A percentile compares a stretch with the other conserved stretches of the same genome.
phyloP scores from a whole-genome alignment of 306 rosid genomes.

The Sicyos edulis region DNA sequence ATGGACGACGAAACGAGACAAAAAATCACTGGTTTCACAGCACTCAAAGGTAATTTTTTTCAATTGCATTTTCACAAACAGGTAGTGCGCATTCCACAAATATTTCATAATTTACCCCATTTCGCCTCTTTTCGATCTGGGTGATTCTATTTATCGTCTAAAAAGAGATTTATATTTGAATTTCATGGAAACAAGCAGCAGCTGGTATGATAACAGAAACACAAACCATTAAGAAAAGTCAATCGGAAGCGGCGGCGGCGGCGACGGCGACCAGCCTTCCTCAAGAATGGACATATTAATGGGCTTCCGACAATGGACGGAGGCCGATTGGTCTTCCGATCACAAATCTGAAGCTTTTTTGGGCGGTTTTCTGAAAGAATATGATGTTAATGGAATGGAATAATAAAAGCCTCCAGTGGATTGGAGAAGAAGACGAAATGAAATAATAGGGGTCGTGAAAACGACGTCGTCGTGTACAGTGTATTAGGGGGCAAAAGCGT shows the following conservation, averaged over 20 bases:
- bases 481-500: background rate
- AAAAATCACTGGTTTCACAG: constrained; percentile 34
- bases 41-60: constrained; percentile 37
- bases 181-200: constrained; percentile 24
- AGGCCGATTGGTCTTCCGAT: background rate
- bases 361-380: constrained; percentile 1
- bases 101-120: background rate
- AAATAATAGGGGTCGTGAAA: background rate
- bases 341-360: constrained; percentile 16
- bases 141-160: background rate
- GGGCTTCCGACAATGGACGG: background rate
- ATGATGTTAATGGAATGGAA: background rate
- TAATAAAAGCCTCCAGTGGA: background rate
- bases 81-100: background rate
- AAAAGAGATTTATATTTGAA: background rate
- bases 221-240: constrained; percentile 37
- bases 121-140: background rate
- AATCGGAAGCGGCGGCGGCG: constrained; percentile 15
- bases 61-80: background rate
- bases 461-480: background rate
- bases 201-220: constrained; percentile 31
- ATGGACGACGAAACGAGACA: constrained; percentile 42
- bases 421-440: background rate
- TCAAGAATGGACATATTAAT: constrained; percentile 80
- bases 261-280: constrained; percentile 44